Percentiles rank a stretch among this genome's conserved stretches.
These are phyloP conservation scores for Pulveroboletus sp. DNA, from an alignment of 768 basidiomycete genomes.

Conservation along the genomic window DNA sequence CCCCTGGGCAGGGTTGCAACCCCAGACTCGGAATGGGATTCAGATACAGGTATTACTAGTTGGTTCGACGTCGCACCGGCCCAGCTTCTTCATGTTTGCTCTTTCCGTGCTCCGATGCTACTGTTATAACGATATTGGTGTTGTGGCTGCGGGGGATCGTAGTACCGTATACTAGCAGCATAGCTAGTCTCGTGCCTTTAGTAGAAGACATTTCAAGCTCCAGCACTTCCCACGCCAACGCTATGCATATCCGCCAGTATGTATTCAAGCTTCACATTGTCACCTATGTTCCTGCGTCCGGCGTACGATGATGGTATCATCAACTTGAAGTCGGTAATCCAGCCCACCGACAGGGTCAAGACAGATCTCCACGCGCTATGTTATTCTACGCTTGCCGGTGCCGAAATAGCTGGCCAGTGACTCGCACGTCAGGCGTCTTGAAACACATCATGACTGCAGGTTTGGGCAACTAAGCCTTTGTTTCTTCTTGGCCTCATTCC, in stretches of 20 bases:
- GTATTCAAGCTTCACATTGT: no score
- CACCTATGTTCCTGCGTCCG: no score
- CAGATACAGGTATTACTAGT: conserved; percentile 26
- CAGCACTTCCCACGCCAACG: conserved; percentile 3
- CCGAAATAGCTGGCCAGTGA: neutral
- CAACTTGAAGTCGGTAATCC: no score
- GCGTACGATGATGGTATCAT: no score
- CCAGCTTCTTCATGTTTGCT: conserved; percentile 7
- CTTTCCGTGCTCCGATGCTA: conserved; percentile 1
- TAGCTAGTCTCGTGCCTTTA: no score
- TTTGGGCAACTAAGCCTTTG: neutral
- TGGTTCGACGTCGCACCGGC: neutral
- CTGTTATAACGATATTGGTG: conserved; percentile 21
- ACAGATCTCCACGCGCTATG: neutral
- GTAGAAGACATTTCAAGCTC: no score
- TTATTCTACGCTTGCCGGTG: neutral
- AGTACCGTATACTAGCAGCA: no score
- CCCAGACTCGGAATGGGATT: conserved; percentile 27
- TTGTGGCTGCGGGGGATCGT: no score
- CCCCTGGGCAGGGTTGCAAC: conserved; percentile 24
- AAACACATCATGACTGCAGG: neutral
- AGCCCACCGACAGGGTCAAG: conserved; percentile 7
- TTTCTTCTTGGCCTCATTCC: neutral
- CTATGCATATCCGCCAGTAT: no score
- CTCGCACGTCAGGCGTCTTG: conserved; percentile 1